Evolutionary conservation across 73 alveolate species (phyloP).

Genomic region (Uronychia setigera): DNA sequence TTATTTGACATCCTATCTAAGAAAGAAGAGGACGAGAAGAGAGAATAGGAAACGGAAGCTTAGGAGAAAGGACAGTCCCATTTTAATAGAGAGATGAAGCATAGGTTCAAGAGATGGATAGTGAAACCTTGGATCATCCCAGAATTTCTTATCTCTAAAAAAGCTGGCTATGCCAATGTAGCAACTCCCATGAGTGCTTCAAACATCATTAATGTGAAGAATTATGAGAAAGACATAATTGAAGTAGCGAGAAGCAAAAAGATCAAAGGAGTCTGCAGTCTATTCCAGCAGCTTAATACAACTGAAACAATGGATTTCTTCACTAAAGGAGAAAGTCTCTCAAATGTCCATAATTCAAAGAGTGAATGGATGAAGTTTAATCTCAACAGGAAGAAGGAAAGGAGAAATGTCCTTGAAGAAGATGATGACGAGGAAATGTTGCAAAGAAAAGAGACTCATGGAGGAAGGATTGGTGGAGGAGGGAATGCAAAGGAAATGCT

Average conservation of each 20-base stretch:
- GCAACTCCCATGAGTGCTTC: neutral
- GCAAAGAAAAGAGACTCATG: slow-evolving; percentile 3
- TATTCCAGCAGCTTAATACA: neutral
- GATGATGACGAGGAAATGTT: slow-evolving; percentile 32
- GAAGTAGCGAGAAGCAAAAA: slow-evolving; percentile 46
- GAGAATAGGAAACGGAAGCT: slow-evolving; percentile 14
- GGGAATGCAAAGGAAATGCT: neutral
- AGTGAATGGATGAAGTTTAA: neutral
- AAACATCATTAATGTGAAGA: neutral
- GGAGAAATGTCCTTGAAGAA: slow-evolving; percentile 20
- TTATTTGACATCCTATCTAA: slow-evolving; percentile 54
- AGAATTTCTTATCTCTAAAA: slow-evolving; percentile 16
- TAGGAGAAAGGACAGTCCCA: neutral
- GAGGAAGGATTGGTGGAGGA: slow-evolving; percentile 14
- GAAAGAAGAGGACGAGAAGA: slow-evolving; percentile 46
- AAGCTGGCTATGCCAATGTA: neutral
- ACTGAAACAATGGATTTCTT: too few species aligned
- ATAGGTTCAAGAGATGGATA: slow-evolving; percentile 41
- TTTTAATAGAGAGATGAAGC: slow-evolving; percentile 43
- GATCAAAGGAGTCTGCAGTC: slow-evolving; percentile 51
- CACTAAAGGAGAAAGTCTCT: too few species aligned
- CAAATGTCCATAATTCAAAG: too few species aligned
- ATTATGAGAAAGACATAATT: slow-evolving; percentile 33
- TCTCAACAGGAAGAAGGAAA: slow-evolving; percentile 15
- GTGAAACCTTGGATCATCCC: slow-evolving; percentile 70